Percentiles rank a stretch among this genome's conserved stretches.
Conservation (phyloP, 2,329 filamentous ascomycete genomes). For the Aureobasidium zeae region DNA sequence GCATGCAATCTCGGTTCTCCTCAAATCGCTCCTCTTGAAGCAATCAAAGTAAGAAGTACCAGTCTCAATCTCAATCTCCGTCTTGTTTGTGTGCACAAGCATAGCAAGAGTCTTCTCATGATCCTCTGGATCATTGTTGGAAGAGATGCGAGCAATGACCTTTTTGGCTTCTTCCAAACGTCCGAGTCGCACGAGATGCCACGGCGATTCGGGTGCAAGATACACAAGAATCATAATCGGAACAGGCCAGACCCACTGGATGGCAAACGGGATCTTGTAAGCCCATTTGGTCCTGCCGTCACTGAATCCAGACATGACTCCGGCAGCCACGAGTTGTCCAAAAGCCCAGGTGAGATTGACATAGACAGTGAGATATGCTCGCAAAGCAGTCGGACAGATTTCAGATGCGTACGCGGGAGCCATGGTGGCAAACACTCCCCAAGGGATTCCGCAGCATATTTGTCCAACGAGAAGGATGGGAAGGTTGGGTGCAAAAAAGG, state of each 20-base stretch:
- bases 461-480: conserved; percentile 49
- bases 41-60: conserved; percentile 32
- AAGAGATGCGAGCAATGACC: conserved; percentile 28
- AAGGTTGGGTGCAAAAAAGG: conserved; percentile 5
- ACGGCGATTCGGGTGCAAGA: conserved; percentile 31
- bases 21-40: conserved; percentile 34
- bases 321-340: conserved; percentile 47
- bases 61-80: conserved; percentile 33
- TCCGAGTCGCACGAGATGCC: conserved; percentile 31
- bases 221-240: conserved; percentile 28
- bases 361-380: conserved; percentile 50
- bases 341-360: conserved; percentile 56
- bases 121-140: not conserved
- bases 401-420: conserved; percentile 58
- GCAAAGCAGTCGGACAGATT: conserved; percentile 49
- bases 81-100: conserved; percentile 31
- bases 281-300: conserved; percentile 32
- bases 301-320: conserved; percentile 30
- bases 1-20: conserved; percentile 37
- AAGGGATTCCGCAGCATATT: conserved; percentile 50
- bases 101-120: conserved; percentile 24
- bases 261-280: conserved; percentile 36
- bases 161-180: conserved; percentile 28
- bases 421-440: conserved; percentile 51
- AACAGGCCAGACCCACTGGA: conserved; percentile 36